Evolutionary conservation across 176 grass and related monocot genomes (phyloP), one percentile per base, ranked within the genome.

Genomic region (Alloteropsis semialata): DNA sequence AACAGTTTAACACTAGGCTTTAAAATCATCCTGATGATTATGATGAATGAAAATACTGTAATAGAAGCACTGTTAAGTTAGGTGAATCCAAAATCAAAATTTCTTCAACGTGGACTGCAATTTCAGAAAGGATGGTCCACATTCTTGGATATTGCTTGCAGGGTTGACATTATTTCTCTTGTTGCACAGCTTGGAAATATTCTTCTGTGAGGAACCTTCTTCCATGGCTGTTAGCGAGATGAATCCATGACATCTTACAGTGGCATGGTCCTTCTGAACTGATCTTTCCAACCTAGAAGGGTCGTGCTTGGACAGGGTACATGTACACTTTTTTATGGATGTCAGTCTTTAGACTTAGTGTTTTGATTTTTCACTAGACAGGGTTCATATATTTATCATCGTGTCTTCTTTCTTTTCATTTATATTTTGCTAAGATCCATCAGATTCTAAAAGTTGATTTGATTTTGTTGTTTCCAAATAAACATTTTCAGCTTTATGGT

Each of bases 111-210:
- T 8, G 64, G 14, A 44, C 65, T 83, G 43, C 68, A 85, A 81
- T 54, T 65, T 59, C 33, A 67, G 65, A 69, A 95, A 86, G 65
- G 32, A 76, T 53, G 75, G 61, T 69, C 55, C 71, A 28, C 61
- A 49, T 76, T 80, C 46, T 45, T 81, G 53, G 82, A 85, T 76
- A 81, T 89, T 55, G 22, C 27, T 55, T 76, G 70, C 21, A 81
- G 54, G 87, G 77, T 70, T 85, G 16, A 55, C 36, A 76, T 54
- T 75, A 32, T 55, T 76, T 76, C 70, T 85, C 77, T n/a, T 62
- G 27, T 89, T 72, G 56, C 80, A 45, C 65, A 3, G 36, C 54
- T 63, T 12, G 36, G 44, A 65, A 57, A 88, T 66, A 73, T 72
- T 88, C 45, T 72, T 27, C 53, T 62, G 32, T 18, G n/a, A 78